A percentile compares a stretch with the other conserved stretches of the same genome.
Evolutionary conservation across 2,329 filamentous ascomycete genomes (phyloP).

Genomic region (Chalaropsis thielavioides): DNA sequence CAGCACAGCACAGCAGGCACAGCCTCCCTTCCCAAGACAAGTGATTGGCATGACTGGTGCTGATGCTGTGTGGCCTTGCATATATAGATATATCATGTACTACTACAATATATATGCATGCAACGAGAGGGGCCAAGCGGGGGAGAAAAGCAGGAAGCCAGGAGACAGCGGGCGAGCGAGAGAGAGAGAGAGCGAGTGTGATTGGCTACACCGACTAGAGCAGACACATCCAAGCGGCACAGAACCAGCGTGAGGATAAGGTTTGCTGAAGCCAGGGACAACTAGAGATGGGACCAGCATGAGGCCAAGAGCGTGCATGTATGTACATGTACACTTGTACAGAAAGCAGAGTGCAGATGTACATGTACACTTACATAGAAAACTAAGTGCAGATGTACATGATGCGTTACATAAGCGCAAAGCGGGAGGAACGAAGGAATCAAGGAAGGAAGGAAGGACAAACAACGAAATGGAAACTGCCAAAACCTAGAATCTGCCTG

Average conservation of each 20-base stretch:
- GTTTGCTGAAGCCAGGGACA: neutral
- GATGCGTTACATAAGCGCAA: neutral
- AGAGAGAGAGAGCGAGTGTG: too few species aligned
- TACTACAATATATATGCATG: neutral
- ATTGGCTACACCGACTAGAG: too few species aligned
- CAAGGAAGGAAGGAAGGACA: neutral
- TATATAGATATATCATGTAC: neutral
- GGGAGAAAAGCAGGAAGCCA: neutral
- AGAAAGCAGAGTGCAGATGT: neutral
- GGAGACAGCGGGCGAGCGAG: neutral
- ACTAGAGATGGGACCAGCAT: neutral
- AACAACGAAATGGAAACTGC: neutral
- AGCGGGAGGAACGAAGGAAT: neutral
- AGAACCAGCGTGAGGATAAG: neutral
- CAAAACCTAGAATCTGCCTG: neutral
- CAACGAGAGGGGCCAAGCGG: neutral
- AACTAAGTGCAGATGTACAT: neutral
- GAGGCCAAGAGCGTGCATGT: neutral
- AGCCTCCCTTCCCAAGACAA: neutral
- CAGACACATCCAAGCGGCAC: neutral
- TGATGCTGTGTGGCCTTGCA: neutral
- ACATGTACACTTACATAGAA: neutral
- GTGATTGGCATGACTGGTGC: neutral
- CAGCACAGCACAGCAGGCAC: neutral
- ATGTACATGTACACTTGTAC: too few species aligned